phyloP scores from a whole-genome alignment of 805 yeast species.

The Brettanomyces sp. region DNA sequence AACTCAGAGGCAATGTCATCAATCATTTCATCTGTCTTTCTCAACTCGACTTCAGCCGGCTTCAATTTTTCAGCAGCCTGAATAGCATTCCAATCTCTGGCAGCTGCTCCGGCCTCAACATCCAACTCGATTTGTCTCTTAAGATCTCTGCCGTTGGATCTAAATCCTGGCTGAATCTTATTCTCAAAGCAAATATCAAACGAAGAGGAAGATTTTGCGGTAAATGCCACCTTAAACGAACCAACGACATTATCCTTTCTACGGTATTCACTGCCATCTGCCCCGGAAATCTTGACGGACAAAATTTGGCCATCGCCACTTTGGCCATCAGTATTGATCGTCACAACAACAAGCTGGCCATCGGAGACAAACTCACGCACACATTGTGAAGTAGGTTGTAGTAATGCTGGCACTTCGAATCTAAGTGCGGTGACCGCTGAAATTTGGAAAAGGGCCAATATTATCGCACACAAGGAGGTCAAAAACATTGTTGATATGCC shows the following conservation, averaged over 20 bases:
- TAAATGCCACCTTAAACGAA: constrained; percentile 66
- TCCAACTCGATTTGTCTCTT: constrained; percentile 78
- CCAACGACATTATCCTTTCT: constrained; percentile 72
- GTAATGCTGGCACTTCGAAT: constrained; percentile 23
- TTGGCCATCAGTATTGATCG: constrained; percentile 63
- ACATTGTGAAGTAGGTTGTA: constrained; percentile 51
- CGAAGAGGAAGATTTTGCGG: constrained; percentile 72
- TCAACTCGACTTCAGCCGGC: constrained; percentile 85
- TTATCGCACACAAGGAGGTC: background rate
- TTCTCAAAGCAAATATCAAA: constrained; percentile 91
- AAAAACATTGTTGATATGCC: background rate
- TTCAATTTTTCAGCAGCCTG: constrained; percentile 89
- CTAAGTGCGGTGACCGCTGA: constrained; percentile 14
- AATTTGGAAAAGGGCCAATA: background rate
- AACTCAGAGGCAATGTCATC: constrained; percentile 74
- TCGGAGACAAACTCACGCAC: constrained; percentile 84
- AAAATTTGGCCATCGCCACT: constrained; percentile 83
- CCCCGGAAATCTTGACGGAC: constrained; percentile 59
- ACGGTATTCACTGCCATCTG: constrained; percentile 78
- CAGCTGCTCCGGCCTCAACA: constrained; percentile 91
- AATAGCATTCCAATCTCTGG: constrained; percentile 94
- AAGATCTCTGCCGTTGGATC: constrained; percentile 27
- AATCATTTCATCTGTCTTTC: constrained; percentile 77
- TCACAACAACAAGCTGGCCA: constrained; percentile 82
- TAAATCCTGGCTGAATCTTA: constrained; percentile 30